A percentile compares a stretch with the other conserved stretches of the same genome.
These are phyloP conservation scores for Lachnellula arida DNA, from an alignment of 2,329 filamentous ascomycete species.

Conservation along the genomic window DNA sequence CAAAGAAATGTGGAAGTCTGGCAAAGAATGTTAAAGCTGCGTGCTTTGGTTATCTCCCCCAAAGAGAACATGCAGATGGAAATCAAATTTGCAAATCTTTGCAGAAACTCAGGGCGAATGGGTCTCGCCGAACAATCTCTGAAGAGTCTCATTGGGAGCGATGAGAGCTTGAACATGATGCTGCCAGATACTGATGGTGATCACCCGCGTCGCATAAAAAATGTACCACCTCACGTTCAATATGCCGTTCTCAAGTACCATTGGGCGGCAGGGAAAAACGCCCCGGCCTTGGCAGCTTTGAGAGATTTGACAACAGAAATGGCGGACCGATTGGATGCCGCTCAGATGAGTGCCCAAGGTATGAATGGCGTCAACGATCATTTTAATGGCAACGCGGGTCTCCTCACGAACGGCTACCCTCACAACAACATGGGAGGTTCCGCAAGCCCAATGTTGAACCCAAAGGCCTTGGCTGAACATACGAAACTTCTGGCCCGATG, in stretches of 20 bases:
- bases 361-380: slow-evolving; percentile 30
- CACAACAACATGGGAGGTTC: slow-evolving; percentile 41
- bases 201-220: slow-evolving; percentile 13
- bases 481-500: slow-evolving; percentile 83
- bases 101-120: slow-evolving; percentile 91
- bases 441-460: slow-evolving; percentile 15
- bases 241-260: slow-evolving; percentile 98
- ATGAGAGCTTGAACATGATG: slow-evolving; percentile 55
- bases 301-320: slow-evolving; percentile 58
- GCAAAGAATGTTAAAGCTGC: slow-evolving; percentile 95
- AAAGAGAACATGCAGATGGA: slow-evolving; percentile 97
- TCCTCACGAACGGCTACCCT: slow-evolving; percentile 9
- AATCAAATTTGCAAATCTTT: slow-evolving; percentile 98
- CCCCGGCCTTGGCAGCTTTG: slow-evolving; percentile 53
- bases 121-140: slow-evolving; percentile 93
- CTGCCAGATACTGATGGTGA: slow-evolving; percentile 43
- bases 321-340: slow-evolving; percentile 34
- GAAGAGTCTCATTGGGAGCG: slow-evolving; percentile 77
- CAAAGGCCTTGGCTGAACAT: slow-evolving; percentile 52
- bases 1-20: slow-evolving; percentile 97
- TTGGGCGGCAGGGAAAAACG: slow-evolving; percentile 78
- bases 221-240: slow-evolving; percentile 65
- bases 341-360: slow-evolving; percentile 25
- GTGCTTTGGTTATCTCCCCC: slow-evolving; percentile 85
- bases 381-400: slow-evolving; percentile 39